Conservation (phyloP, 441 rosid genomes). For the Cnidoscolus chayamansa region DNA sequence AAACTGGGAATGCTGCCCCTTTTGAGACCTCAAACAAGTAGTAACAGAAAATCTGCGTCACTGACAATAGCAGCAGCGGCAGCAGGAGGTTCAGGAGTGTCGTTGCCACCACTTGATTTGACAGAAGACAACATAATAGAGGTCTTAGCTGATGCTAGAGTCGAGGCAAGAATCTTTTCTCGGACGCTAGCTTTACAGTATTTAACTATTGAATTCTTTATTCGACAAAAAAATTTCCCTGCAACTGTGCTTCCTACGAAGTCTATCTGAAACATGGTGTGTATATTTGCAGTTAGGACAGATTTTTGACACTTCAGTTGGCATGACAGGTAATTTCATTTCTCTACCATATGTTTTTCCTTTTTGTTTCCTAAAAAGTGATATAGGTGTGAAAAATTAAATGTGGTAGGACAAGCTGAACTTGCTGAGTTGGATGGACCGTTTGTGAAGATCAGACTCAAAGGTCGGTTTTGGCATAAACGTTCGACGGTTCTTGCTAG, state of each 20-base stretch:
- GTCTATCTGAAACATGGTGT: neutral
- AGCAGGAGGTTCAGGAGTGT: constrained; percentile 42
- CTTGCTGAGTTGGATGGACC: constrained; percentile 91
- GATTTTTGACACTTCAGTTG: constrained; percentile 64
- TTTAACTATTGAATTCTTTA: neutral
- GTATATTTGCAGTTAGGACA: constrained; percentile 57
- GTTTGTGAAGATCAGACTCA: constrained; percentile 78
- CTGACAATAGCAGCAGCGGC: constrained; percentile 22
- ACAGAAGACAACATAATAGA: constrained; percentile 74
- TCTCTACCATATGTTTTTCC: neutral
- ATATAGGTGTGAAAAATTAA: neutral
- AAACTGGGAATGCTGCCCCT: constrained; percentile 7
- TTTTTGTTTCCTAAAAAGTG: neutral
- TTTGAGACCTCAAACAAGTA: neutral
- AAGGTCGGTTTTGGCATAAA: constrained; percentile 88
- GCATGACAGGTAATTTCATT: constrained; percentile 66
- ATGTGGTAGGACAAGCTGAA: constrained; percentile 52
- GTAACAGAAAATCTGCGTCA: constrained; percentile 8
- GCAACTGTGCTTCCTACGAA: too few relatives aligned
- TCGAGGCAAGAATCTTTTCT: constrained; percentile 45
- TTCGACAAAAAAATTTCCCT: neutral
- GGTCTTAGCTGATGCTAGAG: constrained; percentile 67
- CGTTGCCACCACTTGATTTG: constrained; percentile 71
- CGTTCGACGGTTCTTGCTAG: constrained; percentile 75
- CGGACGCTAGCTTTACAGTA: constrained; percentile 1